Conservation (phyloP, 768 basidiomycete genomes). For the Mycena rebaudengoi region DNA sequence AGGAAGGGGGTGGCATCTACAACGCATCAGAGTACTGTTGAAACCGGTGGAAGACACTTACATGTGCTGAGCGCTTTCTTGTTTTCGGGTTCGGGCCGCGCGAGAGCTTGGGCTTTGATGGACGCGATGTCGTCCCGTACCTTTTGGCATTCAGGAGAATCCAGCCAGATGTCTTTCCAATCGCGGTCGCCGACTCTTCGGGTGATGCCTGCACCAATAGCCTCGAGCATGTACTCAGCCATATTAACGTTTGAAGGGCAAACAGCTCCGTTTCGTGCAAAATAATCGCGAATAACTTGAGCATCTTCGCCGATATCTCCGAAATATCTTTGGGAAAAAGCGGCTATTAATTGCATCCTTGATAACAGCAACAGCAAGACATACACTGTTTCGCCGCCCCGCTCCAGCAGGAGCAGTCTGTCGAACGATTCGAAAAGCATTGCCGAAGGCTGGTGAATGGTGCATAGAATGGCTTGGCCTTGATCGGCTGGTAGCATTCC, state of each 20-base stretch:
- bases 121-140: conserved; percentile 53
- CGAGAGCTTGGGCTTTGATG: conserved; percentile 58
- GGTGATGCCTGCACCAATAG: conserved; percentile 86
- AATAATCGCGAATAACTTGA: conserved; percentile 74
- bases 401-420: conserved; percentile 70
- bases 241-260: conserved; percentile 86
- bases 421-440: conserved; percentile 87
- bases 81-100: conserved; percentile 48
- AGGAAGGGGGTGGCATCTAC: conserved; percentile 81
- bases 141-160: conserved; percentile 65
- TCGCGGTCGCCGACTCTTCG: conserved; percentile 79
- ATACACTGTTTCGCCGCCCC: conserved; percentile 92
- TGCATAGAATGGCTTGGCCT: conserved; percentile 91
- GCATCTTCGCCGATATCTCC: conserved; percentile 87
- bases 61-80: conserved; percentile 56
- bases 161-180: conserved; percentile 88
- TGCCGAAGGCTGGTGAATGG: conserved; percentile 80
- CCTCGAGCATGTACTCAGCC: conserved; percentile 81
- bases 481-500: conserved; percentile 54
- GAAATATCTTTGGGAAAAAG: too few relatives aligned
- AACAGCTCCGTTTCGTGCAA: conserved; percentile 73
- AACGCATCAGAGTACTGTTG: background rate
- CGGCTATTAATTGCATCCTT: too few relatives aligned
- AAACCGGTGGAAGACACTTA: conserved; percentile 35
- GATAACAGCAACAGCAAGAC: too few relatives aligned